phyloP scores from a whole-genome alignment of 2,329 filamentous ascomycete species.

The Fusarium burgessii region DNA sequence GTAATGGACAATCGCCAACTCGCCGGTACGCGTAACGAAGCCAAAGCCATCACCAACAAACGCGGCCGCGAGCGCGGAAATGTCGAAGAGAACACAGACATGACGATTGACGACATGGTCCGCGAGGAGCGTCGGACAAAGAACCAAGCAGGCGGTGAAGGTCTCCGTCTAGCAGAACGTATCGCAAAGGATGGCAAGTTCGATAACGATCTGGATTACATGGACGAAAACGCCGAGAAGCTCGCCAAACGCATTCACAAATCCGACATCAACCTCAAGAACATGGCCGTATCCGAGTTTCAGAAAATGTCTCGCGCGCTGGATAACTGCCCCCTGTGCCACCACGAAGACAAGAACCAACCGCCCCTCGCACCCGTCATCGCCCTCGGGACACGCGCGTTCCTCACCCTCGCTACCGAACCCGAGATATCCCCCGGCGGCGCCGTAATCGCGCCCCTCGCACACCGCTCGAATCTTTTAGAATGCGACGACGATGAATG shows the following conservation, averaged over 20 bases:
- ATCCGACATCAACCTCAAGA: slow-evolving; percentile 88
- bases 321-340: slow-evolving; percentile 89
- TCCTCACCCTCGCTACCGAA: slow-evolving; percentile 87
- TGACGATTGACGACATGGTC: slow-evolving; percentile 97
- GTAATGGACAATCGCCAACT: slow-evolving; percentile 92
- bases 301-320: slow-evolving; percentile 89
- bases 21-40: slow-evolving; percentile 78
- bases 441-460: slow-evolving; percentile 88
- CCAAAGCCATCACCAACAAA: slow-evolving; percentile 81
- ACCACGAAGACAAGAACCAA: slow-evolving; percentile 82
- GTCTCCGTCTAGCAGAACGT: slow-evolving; percentile 84
- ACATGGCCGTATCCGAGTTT: slow-evolving; percentile 86
- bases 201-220: slow-evolving; percentile 92
- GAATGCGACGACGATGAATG: slow-evolving; percentile 99
- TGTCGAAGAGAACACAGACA: slow-evolving; percentile 92
- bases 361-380: slow-evolving; percentile 87
- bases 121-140: slow-evolving; percentile 90
- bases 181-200: slow-evolving; percentile 95
- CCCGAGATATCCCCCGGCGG: slow-evolving; percentile 88
- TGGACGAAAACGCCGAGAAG: slow-evolving; percentile 95
- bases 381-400: slow-evolving; percentile 86
- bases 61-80: slow-evolving; percentile 85
- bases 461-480: slow-evolving; percentile 89
- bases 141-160: slow-evolving; percentile 82
- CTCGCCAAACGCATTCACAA: slow-evolving; percentile 89